Evolutionary conservation across 208 protist species (phyloP).

Genomic region (Wallacemonas sp.): DNA sequence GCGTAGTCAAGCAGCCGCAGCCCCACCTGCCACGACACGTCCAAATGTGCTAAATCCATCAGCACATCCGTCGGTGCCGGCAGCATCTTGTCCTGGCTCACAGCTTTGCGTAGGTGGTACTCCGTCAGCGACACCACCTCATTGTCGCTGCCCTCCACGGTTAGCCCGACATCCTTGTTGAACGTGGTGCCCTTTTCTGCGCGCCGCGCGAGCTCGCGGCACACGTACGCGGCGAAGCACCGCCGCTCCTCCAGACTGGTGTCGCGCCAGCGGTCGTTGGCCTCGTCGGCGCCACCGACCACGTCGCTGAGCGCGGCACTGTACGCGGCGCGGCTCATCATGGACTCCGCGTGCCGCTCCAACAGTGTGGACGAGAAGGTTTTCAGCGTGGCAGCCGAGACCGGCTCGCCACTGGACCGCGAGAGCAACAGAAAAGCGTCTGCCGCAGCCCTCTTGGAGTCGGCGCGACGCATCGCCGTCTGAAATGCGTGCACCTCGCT

Average conservation of each 20-base stretch:
- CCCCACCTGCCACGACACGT: conserved; percentile 69
- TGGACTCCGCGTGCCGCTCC: conserved; percentile 39
- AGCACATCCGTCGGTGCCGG: conserved; percentile 38
- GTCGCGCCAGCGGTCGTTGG: conserved; percentile 40
- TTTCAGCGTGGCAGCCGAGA: conserved; percentile 30
- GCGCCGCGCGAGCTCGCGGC: conserved; percentile 46
- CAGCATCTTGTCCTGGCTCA: conserved; percentile 23
- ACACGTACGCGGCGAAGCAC: conserved; percentile 53
- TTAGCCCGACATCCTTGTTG: conserved; percentile 48
- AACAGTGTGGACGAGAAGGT: conserved; percentile 44
- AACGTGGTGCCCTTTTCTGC: conserved; percentile 49
- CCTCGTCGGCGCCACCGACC: conserved; percentile 30
- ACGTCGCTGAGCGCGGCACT: conserved; percentile 48
- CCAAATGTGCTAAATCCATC: conserved; percentile 66
- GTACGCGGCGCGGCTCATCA: conserved; percentile 45
- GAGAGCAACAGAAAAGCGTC: conserved; percentile 55
- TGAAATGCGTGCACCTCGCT: conserved; percentile 28
- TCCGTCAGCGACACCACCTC: conserved; percentile 49
- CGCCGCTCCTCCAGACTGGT: conserved; percentile 47
- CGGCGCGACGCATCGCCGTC: conserved; percentile 27
- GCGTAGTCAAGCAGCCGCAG: conserved; percentile 55
- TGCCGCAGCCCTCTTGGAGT: conserved; percentile 37
- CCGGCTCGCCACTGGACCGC: conserved; percentile 23
- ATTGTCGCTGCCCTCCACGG: conserved; percentile 77
- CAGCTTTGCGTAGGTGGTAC: conserved; percentile 45